phyloP scores from a whole-genome alignment of 148 eudicot genomes.

The Rhododendron kiyosumense region DNA sequence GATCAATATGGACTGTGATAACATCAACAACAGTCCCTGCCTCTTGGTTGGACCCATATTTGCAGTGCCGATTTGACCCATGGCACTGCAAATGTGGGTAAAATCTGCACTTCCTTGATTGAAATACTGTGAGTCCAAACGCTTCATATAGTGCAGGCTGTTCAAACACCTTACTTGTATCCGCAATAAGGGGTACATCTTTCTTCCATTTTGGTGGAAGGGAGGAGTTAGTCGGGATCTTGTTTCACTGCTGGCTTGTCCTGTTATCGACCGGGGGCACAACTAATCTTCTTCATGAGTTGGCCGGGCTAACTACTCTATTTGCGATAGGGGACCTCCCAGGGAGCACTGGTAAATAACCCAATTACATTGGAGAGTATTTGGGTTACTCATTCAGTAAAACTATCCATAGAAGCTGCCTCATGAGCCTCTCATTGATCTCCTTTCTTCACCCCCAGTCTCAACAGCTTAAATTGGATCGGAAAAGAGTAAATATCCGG shows the following conservation, averaged over 20 bases:
- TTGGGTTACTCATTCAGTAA: not conserved
- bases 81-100: not conserved
- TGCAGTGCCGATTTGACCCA: too few relatives aligned
- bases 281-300: not conserved
- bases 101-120: not conserved
- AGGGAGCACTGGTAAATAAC: not conserved
- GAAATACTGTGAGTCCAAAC: not conserved
- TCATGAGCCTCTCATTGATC: not conserved
- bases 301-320: not conserved
- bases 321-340: not conserved
- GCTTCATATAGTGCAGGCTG: not conserved
- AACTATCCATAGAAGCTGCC: not conserved
- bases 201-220: not conserved
- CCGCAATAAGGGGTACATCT: not conserved
- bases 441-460: not conserved
- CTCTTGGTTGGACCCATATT: not conserved
- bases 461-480: not conserved
- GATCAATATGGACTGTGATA: not conserved
- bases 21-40: not conserved
- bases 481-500: not conserved
- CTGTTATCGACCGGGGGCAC: not conserved
- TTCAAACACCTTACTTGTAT: not conserved
- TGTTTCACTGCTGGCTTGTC: not conserved
- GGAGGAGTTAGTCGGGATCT: not conserved
- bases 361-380: not conserved